Evolutionary conservation across 805 yeast species (phyloP), one percentile per base, ranked within the genome.

Genomic region (Metschnikowia corniflorae): DNA sequence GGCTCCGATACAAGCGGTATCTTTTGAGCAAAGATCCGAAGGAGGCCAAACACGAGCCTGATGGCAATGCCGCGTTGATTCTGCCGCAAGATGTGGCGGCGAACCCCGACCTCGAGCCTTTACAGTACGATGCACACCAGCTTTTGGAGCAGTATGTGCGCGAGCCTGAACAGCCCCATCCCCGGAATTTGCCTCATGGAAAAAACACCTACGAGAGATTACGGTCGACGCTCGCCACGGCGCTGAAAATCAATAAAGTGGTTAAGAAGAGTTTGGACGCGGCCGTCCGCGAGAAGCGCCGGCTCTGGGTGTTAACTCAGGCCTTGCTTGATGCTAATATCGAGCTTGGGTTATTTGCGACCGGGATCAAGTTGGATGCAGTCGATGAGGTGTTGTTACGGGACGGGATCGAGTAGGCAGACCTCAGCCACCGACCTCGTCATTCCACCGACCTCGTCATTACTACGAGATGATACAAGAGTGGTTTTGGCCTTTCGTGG

Each of bases 291-390:
- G 55, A 58, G 26, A 62, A 63, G 28, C 56, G 76, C 24, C 51
- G 58, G 23, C 41, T 68, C 18, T 71, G 72, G 70, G 37, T 56
- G 5, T 46, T 55, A 6, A 74, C 69, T 36, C 77, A 73, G 40
- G 39, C 61, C 8, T 47, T 73, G 13, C 44, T 74, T 17, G 73
- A 73, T 36, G 68, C 70, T 5, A 70, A 68, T 35, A 54, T 70
- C 18, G 40, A 51, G 25, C 34, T 63, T 7, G 74, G 69, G 2
- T 49, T 68, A 2, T 26, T 14, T 14, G 25, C 18, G 3, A 12
- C 39, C 8, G 42, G 33, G 2, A 18, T 27, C 7, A 34, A 29
- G 15, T 21, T 42, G 25, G 55, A 50, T 33, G 40, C 33, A 16
- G 34, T 47, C 24, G 58, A 54, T 32, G 48, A 42, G 10, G 45